phyloP scores from a whole-genome alignment of 352 stramenopile genomes.

The Nothophytophthora sp. region DNA sequence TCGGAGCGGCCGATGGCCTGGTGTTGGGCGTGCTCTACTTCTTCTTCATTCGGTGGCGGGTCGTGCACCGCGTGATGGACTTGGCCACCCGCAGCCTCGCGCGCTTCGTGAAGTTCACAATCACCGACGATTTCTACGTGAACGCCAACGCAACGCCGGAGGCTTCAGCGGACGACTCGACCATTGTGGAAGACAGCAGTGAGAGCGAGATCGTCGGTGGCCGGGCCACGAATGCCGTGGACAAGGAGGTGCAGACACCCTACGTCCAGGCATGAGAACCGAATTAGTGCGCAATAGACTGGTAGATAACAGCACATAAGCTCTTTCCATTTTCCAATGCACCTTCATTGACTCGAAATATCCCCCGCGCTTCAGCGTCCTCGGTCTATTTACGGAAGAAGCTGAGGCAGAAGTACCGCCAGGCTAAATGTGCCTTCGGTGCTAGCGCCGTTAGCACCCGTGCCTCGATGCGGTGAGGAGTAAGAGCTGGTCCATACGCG shows the following conservation, averaged over 20 bases:
- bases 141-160: slow-evolving; percentile 9
- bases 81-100: slow-evolving; percentile 14
- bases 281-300: slow-evolving; percentile 23
- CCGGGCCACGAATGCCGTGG: slow-evolving; percentile 4
- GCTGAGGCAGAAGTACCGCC: too few species aligned
- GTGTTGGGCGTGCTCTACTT: slow-evolving; percentile 39
- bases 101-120: slow-evolving; percentile 26
- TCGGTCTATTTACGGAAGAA: too few species aligned
- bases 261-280: slow-evolving; percentile 22
- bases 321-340: too few species aligned
- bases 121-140: slow-evolving; percentile 45
- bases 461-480: slow-evolving; percentile 11
- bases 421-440: slow-evolving; percentile 14
- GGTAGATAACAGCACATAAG: slow-evolving; percentile 9
- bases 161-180: slow-evolving; percentile 14
- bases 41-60: slow-evolving; percentile 33
- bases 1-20: slow-evolving; percentile 32
- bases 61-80: slow-evolving; percentile 26
- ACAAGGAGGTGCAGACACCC: slow-evolving; percentile 26
- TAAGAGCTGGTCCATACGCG: slow-evolving; percentile 14
- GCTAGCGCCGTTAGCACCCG: too few species aligned
- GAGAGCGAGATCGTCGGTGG: slow-evolving; percentile 22
- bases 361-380: too few species aligned
- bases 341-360: too few species aligned
- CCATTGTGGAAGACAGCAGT: slow-evolving; percentile 29